phyloP scores from a whole-genome alignment of 1,284 basidiomycete species.

The Tilletia indica region DNA sequence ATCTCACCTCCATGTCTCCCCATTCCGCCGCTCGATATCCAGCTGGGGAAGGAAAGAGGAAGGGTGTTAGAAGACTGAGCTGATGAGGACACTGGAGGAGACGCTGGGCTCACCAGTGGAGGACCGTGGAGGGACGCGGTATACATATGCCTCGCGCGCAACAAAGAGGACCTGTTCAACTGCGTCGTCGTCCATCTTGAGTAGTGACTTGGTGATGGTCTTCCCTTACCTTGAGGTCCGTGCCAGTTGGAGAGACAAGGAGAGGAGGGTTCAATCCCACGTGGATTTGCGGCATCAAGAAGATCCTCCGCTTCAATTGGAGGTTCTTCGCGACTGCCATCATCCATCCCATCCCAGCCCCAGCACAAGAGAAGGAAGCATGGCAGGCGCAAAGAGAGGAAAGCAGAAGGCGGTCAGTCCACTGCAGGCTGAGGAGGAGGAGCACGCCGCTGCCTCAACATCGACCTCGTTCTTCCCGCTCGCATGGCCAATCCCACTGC shows the following conservation, averaged over 20 bases:
- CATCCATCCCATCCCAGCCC: no score
- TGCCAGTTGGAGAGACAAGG: no score
- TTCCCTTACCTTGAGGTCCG: no score
- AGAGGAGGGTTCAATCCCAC: no score
- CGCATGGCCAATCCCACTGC: slow-evolving; percentile 78
- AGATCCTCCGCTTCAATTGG: no score
- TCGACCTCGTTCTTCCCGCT: slow-evolving; percentile 66
- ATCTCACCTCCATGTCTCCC: slow-evolving; percentile 67
- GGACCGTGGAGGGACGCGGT: slow-evolving; percentile 67
- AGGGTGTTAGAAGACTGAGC: slow-evolving; percentile 63
- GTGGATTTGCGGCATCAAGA: no score
- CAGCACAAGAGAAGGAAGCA: no score
- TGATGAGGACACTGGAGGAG: slow-evolving; percentile 58
- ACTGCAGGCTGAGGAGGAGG: neutral
- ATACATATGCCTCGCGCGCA: slow-evolving; percentile 74
- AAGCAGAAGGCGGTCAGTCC: neutral
- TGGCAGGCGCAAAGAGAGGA: neutral
- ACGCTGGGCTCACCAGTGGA: slow-evolving; percentile 69
- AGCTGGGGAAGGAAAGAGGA: slow-evolving; percentile 16
- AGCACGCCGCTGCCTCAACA: no score
- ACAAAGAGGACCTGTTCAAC: slow-evolving; percentile 82
- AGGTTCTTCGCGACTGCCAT: no score
- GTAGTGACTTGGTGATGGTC: no score
- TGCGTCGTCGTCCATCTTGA: slow-evolving; percentile 20
- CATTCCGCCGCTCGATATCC: slow-evolving; percentile 57